These are phyloP conservation scores for Fraxinus cuspidata DNA, from an alignment of 257 asterid genomes.

Conservation along the genomic window DNA sequence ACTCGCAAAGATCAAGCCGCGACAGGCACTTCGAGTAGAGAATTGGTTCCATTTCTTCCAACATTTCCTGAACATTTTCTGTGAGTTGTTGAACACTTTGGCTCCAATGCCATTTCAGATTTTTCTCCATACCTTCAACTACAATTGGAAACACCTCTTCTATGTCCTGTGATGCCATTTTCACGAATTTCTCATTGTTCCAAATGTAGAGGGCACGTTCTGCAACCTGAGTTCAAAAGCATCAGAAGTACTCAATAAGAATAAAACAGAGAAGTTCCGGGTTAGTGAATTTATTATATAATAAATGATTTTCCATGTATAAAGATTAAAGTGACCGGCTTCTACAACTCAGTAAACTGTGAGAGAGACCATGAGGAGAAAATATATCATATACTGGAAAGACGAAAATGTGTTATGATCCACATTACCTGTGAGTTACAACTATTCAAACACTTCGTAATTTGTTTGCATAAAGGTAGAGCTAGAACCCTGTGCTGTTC, in stretches of 20 bases:
- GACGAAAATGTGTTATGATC: not conserved
- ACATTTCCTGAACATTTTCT: constrained; percentile 67
- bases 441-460: constrained; percentile 67
- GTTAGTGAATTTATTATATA: no score
- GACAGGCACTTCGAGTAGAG: constrained; percentile 57
- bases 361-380: not conserved
- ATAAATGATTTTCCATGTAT: not conserved
- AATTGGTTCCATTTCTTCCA: constrained; percentile 62
- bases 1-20: constrained; percentile 41
- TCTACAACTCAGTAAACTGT: not conserved
- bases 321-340: not conserved
- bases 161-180: constrained; percentile 60
- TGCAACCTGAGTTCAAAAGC: constrained; percentile 57
- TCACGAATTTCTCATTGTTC: constrained; percentile 84
- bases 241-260: not conserved
- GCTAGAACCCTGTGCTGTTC: constrained; percentile 48
- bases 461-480: constrained; percentile 60
- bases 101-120: constrained; percentile 75
- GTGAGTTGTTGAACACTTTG: constrained; percentile 61
- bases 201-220: constrained; percentile 80
- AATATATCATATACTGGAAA: not conserved
- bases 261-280: not conserved
- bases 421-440: constrained; percentile 74
- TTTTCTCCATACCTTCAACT: constrained; percentile 70
- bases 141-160: constrained; percentile 61